Percentiles rank a stretch among this genome's conserved stretches.
Evolutionary conservation across 2,329 filamentous ascomycete genomes (phyloP).

Genomic region (Diaporthe nobilis): DNA sequence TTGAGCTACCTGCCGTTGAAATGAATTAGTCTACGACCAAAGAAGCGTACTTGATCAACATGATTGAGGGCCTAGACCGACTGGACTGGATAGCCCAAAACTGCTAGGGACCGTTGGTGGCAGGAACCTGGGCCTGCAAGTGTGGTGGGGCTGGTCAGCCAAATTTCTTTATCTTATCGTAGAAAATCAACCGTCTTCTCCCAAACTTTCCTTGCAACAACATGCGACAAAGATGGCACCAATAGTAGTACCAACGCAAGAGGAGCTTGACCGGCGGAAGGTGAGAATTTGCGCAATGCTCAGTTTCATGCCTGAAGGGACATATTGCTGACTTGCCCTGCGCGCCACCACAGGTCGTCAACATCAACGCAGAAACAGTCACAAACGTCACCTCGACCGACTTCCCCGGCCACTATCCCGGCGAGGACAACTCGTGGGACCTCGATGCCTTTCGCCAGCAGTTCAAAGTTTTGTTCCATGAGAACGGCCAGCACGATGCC

Average conservation of each 20-base stretch:
- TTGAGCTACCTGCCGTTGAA: not conserved
- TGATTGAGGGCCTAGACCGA: not conserved
- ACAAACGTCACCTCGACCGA: conserved; percentile 91
- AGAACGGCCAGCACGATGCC: conserved; percentile 81
- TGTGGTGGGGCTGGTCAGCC: conserved; percentile 37
- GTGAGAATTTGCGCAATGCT: conserved; percentile 56
- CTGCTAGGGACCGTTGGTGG: not conserved
- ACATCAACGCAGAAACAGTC: conserved; percentile 91
- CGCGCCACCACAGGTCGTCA: conserved; percentile 75
- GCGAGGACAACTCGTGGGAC: conserved; percentile 77
- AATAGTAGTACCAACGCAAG: conserved; percentile 61
- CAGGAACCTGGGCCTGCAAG: not conserved
- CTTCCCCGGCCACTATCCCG: conserved; percentile 91
- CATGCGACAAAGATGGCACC: conserved; percentile 57
- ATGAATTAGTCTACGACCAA: not conserved
- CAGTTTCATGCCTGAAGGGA: not conserved
- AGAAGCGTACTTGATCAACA: not conserved
- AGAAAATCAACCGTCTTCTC: conserved; percentile 36
- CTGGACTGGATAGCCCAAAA: not conserved
- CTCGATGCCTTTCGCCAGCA: conserved; percentile 58
- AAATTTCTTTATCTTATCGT: conserved; percentile 40
- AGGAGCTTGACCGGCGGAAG: conserved; percentile 74
- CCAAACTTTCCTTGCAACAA: conserved; percentile 30
- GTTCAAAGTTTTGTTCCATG: conserved; percentile 80
- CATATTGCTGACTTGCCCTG: conserved; percentile 34